Base-by-base conservation (phyloP, 768 basidiomycete species). In the Tricholoma hemisulphureum region DNA sequence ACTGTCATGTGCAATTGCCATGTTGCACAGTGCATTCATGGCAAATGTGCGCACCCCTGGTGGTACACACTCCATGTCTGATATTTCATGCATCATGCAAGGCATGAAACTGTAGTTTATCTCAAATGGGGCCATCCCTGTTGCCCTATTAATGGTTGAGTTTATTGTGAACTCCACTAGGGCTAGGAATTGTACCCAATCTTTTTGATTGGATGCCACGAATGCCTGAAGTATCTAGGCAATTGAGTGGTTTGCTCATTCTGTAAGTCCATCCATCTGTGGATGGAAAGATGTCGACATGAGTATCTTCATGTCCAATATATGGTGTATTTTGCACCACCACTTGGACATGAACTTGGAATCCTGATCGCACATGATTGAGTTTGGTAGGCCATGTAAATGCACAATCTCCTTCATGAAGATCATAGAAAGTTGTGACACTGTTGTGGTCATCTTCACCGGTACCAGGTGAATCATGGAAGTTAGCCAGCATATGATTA, bases 1-100 rank as follows among this genome's bases (percentile, higher is more conserved):
- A 34, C 7, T 34, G 14, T 34, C 32, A 8, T 34, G 32, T 10
- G 32, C 32, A 34, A 34, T 13, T 34, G 32, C 32, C 7, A 8
- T 34, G 32, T 34, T 34, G 4, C 32, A 10, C 32, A 34, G 14
- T 8, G 7, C 7, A 13, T 34, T 34, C 32, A 34, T 34, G 9
- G 32, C 32, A 34, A 37, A 37, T 3, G 35, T 37, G 16, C 16
- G 13, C 13, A 37, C 35, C 35, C 35, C 35, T 2, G 35, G 35
- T 10, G 35, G 35, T 16, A 37, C n/a, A 6, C 35, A n/a, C 16
- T 37, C 35, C 3, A 16, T 37, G 6, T 16, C 2, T 16, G 35
- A 16, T 2, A 37, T 6, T 37, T 76, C 76, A 60, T 37, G 35
- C 35, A 37, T 37, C 35, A 37, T 37, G 6, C 35, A 6, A 37